Evolutionary conservation across 2,329 filamentous ascomycete genomes (phyloP).

Genomic region (Pseudopyricularia javanii): DNA sequence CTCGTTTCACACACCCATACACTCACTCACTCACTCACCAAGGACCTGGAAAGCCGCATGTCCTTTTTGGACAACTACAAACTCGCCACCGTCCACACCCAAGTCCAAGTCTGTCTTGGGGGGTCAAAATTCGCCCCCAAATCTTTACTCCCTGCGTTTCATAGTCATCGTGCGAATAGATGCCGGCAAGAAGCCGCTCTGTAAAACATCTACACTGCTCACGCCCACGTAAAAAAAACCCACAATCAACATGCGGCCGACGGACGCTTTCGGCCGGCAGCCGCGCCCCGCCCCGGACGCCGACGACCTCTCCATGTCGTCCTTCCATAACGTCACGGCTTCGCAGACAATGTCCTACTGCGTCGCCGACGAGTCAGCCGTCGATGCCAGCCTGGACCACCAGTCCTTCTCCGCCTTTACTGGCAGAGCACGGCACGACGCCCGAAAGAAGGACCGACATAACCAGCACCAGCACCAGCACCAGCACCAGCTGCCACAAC

Average conservation of each 20-base stretch:
- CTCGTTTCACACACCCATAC: background rate
- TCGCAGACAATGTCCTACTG: constrained; percentile 36
- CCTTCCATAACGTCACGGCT: constrained; percentile 13
- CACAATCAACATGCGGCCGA: constrained; percentile 26
- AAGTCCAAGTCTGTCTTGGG: too few species aligned
- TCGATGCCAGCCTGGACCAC: constrained; percentile 25
- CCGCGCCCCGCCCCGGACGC: constrained; percentile 24
- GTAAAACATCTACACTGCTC: background rate
- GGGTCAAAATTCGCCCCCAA: too few species aligned
- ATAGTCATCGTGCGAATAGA: too few species aligned
- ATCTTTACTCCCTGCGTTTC: too few species aligned
- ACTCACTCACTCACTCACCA: background rate
- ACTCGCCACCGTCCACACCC: too few species aligned
- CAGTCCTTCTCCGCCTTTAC: constrained; percentile 9
- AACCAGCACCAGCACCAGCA: constrained; percentile 9
- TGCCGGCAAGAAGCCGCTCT: too few species aligned
- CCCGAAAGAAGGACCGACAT: constrained; percentile 2
- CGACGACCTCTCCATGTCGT: constrained; percentile 15
- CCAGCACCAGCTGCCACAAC: background rate
- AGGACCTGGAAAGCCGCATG: too few species aligned
- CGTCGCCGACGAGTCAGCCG: constrained; percentile 32
- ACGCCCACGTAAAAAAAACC: background rate
- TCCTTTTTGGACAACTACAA: too few species aligned
- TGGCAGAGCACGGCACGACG: background rate
- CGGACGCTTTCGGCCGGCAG: constrained; percentile 24